phyloP scores from a whole-genome alignment of 257 asterid genomes.

The Plantago elongata region DNA sequence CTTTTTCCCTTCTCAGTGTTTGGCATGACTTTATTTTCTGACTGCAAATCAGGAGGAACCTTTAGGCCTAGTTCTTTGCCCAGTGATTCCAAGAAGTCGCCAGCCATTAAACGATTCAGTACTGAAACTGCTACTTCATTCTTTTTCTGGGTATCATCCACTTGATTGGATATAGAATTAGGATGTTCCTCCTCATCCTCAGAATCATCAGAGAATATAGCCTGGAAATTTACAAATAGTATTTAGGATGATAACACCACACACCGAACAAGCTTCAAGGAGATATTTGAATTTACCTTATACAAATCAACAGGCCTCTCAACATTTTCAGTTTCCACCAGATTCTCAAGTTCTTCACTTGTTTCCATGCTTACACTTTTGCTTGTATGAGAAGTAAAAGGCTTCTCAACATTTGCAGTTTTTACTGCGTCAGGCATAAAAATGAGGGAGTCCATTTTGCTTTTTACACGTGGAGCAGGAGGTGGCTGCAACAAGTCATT shows the following conservation, averaged over 20 bases:
- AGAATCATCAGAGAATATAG: slow-evolving; percentile 86
- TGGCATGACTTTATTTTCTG: slow-evolving; percentile 29
- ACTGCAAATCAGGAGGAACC: slow-evolving; percentile 66
- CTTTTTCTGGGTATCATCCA: slow-evolving; percentile 55
- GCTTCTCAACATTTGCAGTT: slow-evolving; percentile 39
- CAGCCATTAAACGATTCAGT: slow-evolving; percentile 83
- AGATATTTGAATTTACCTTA: slow-evolving; percentile 44
- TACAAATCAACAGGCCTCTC: slow-evolving; percentile 95
- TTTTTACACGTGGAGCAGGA: slow-evolving; percentile 70
- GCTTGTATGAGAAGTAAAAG: slow-evolving; percentile 28
- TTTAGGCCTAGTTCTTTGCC: slow-evolving; percentile 85
- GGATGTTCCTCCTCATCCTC: slow-evolving; percentile 62
- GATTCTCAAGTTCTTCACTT: slow-evolving; percentile 38
- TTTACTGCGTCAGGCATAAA: slow-evolving; percentile 59
- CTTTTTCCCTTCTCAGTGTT: slow-evolving; percentile 19
- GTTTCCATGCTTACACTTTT: slow-evolving; percentile 30
- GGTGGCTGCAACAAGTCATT: slow-evolving; percentile 63
- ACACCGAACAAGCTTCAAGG: background rate
- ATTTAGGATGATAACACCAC: background rate
- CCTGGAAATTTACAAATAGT: slow-evolving; percentile 38
- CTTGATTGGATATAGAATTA: slow-evolving; percentile 28
- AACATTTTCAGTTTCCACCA: slow-evolving; percentile 57
- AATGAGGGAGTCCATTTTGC: slow-evolving; percentile 88
- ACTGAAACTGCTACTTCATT: slow-evolving; percentile 70
- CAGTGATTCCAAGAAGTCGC: slow-evolving; percentile 89